Evolutionary conservation across 164 flowering plant genomes (phyloP).

Genomic region (Vitis rupestris): DNA sequence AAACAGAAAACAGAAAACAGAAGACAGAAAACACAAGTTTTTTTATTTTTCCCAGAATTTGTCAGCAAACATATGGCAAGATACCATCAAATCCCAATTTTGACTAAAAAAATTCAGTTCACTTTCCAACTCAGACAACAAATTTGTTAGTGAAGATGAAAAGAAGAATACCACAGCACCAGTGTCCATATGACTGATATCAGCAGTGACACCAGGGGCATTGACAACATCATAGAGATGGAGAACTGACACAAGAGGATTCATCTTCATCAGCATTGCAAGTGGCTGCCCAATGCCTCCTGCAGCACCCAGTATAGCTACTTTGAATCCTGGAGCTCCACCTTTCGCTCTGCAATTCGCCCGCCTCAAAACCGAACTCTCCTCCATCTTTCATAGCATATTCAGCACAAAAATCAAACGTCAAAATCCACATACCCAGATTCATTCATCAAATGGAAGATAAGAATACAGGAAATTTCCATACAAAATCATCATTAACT

Average conservation of each 20-base stretch:
- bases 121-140: no score
- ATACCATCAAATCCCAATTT: no score
- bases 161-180: slow-evolving; percentile 72
- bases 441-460: no score
- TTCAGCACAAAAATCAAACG: no score
- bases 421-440: no score
- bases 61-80: no score
- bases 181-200: slow-evolving; percentile 98
- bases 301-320: slow-evolving; percentile 91
- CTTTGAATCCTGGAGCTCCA: slow-evolving; percentile 87
- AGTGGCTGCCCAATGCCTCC: slow-evolving; percentile 98
- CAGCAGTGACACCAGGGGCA: slow-evolving; percentile 94
- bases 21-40: no score
- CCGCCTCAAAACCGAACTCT: slow-evolving; percentile 34
- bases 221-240: slow-evolving; percentile 95
- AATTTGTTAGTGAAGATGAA: no score
- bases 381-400: slow-evolving; percentile 46
- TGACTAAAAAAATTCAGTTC: no score
- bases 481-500: background rate
- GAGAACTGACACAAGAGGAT: slow-evolving; percentile 87
- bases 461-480: no score
- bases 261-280: slow-evolving; percentile 94
- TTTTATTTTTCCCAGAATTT: no score
- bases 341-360: slow-evolving; percentile 88
- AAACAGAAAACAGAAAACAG: no score